Percentiles rank a stretch among this genome's conserved stretches.
Evolutionary conservation across 208 protist genomes (phyloP).

Genomic region (Phytomonas serpens): DNA sequence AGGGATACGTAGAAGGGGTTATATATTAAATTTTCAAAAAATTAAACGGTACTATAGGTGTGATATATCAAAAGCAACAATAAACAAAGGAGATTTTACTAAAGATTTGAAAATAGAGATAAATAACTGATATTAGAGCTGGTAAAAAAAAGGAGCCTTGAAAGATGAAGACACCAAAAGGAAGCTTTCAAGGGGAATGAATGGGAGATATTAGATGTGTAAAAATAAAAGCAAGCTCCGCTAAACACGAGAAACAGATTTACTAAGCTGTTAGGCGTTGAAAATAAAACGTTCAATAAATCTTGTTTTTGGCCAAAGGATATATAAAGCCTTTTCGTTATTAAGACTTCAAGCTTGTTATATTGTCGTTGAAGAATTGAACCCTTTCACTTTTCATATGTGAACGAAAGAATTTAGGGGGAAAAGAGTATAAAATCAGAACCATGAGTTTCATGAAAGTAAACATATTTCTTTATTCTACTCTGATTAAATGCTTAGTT

Average conservation of each 20-base stretch:
- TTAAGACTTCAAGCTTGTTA: neutral
- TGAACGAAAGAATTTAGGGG: neutral
- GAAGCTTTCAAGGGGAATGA: neutral
- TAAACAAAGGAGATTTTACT: neutral
- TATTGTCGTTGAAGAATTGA: neutral
- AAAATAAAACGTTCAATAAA: neutral
- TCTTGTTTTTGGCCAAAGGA: neutral
- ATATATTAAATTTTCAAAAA: slow-evolving; percentile 1
- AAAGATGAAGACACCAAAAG: neutral
- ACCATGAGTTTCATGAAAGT: neutral
- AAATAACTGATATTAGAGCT: neutral
- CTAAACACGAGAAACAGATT: neutral
- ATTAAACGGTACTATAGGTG: neutral
- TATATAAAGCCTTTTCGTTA: neutral
- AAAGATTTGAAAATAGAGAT: neutral
- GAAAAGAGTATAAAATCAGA: slow-evolving; percentile 7
- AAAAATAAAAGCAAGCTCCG: neutral
- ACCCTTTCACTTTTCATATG: neutral
- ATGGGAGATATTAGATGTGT: neutral
- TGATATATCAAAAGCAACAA: slow-evolving; percentile 3
- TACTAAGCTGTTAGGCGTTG: neutral
- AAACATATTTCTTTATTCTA: neutral
- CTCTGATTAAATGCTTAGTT: neutral
- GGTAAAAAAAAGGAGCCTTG: neutral
- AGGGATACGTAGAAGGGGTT: neutral